phyloP scores from a whole-genome alignment of 2,329 filamentous ascomycete species.

The Aspergillus fischeri region DNA sequence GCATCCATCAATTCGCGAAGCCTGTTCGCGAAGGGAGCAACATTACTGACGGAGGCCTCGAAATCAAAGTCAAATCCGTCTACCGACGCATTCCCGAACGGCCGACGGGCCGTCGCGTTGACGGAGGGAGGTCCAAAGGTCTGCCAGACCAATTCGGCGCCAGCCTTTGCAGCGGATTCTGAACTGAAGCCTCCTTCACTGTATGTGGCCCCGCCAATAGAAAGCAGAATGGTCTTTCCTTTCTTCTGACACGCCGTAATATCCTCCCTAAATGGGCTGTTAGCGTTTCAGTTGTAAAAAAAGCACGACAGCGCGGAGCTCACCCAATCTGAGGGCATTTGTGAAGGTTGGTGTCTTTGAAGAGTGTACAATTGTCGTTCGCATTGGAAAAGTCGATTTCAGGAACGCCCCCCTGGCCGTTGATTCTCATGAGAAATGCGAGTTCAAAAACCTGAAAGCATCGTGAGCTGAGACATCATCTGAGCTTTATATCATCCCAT shows the following conservation, averaged over 20 bases:
- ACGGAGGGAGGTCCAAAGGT: slow-evolving; percentile 60
- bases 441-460: slow-evolving; percentile 55
- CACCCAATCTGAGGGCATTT: slow-evolving; percentile 64
- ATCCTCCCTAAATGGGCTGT: slow-evolving; percentile 32
- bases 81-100: slow-evolving; percentile 62
- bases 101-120: slow-evolving; percentile 51
- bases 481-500: neutral
- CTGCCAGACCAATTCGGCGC: slow-evolving; percentile 63
- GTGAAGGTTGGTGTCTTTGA: slow-evolving; percentile 55
- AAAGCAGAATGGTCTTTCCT: slow-evolving; percentile 68
- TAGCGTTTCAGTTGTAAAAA: neutral
- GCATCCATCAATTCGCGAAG: slow-evolving; percentile 55
- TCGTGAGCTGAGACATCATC: slow-evolving; percentile 7
- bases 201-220: slow-evolving; percentile 67
- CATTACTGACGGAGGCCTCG: slow-evolving; percentile 57
- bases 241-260: slow-evolving; percentile 58
- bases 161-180: slow-evolving; percentile 48
- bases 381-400: slow-evolving; percentile 63
- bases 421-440: slow-evolving; percentile 59
- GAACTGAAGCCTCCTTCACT: slow-evolving; percentile 63
- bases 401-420: slow-evolving; percentile 46
- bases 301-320: slow-evolving; percentile 18
- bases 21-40: slow-evolving; percentile 56
- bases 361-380: slow-evolving; percentile 57
- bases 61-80: slow-evolving; percentile 79